Base-by-base conservation (phyloP, 2,329 filamentous ascomycete genomes). In the Thelonectria blattea region DNA sequence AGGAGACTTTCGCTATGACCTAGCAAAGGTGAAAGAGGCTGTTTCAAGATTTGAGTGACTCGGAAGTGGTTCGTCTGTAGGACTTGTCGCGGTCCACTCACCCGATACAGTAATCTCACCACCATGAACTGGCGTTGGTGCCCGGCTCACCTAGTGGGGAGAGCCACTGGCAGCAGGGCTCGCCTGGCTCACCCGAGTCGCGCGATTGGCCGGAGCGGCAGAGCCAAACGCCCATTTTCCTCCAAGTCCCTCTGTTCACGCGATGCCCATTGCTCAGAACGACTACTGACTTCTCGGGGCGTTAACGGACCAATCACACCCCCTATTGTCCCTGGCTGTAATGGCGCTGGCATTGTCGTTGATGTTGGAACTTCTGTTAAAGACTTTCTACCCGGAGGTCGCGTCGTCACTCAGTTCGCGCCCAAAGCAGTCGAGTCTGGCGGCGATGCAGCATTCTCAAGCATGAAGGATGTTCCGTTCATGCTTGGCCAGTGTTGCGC, bases 401-500 rank as follows among this genome's bases (percentile, higher is more conserved):
- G 51, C 1, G 58, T 61, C 15, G 27, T 58, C 6, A 57, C 58
- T 5, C 18, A 22, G 11, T 46, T 46, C 11, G 42, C 42, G 3
- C 42, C 42, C 5, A 46, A 24, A 5, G n/a, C 14, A 17, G 42
- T 24, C 42, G 42, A 46, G 42, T 10, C 42, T 11, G 11, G 20
- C 3, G 42, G 42, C 20, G 9, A 22, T 15, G 42, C 20, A 22
- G 42, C 42, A 11, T 46, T 22, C 22, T 46, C 42, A 1, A 24
- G 42, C 14, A 24, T 27, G 17, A 6, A 11, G 4, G 42, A 46
- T 27, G 42, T 46, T 1, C 42, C 42, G 3, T 24, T 22, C 12
- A 46, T 46, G 42, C 56, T 63, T 3, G 75, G 74, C 7, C 69
- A 63, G 14, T 62, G 2, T 59, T 77, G 11, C 72, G 74, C 18